phyloP scores from a whole-genome alignment of 208 protist genomes.

The Crithidia expoeki region DNA sequence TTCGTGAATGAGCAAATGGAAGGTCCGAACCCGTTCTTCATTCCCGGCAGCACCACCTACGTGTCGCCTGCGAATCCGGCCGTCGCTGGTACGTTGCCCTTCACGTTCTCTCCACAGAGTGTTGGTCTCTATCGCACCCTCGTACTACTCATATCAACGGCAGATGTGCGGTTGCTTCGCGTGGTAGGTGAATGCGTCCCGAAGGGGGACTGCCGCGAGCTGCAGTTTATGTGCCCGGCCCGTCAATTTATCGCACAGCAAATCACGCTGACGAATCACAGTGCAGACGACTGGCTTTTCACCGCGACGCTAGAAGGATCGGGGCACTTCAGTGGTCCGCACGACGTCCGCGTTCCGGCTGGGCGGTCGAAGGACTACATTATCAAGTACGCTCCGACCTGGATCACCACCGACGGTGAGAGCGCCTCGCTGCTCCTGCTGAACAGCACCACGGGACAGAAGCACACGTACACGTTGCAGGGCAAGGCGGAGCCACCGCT shows the following conservation, averaged over 20 bases:
- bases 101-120: slow-evolving; percentile 86
- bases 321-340: slow-evolving; percentile 78
- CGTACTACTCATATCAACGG: slow-evolving; percentile 79
- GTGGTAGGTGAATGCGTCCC: slow-evolving; percentile 84
- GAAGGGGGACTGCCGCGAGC: slow-evolving; percentile 61
- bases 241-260: slow-evolving; percentile 90
- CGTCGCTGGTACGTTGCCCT: slow-evolving; percentile 35
- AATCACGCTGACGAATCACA: slow-evolving; percentile 86
- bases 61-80: slow-evolving; percentile 16
- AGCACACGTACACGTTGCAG: slow-evolving; percentile 82
- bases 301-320: slow-evolving; percentile 72
- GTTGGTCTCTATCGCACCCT: slow-evolving; percentile 81
- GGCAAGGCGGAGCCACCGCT: slow-evolving; percentile 89
- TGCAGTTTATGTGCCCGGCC: slow-evolving; percentile 90
- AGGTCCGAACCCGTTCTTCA: slow-evolving; percentile 88
- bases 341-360: slow-evolving; percentile 78
- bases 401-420: slow-evolving; percentile 66
- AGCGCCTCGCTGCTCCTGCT: slow-evolving; percentile 78
- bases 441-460: slow-evolving; percentile 87
- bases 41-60: slow-evolving; percentile 29
- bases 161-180: slow-evolving; percentile 87
- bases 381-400: slow-evolving; percentile 86
- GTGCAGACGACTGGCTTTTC: slow-evolving; percentile 86
- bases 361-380: slow-evolving; percentile 80
- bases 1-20: slow-evolving; percentile 78